Percentiles rank a stretch among this genome's conserved stretches.
Evolutionary conservation across 2,329 filamentous ascomycete species (phyloP).

Genomic region (Aspergillus fructus): DNA sequence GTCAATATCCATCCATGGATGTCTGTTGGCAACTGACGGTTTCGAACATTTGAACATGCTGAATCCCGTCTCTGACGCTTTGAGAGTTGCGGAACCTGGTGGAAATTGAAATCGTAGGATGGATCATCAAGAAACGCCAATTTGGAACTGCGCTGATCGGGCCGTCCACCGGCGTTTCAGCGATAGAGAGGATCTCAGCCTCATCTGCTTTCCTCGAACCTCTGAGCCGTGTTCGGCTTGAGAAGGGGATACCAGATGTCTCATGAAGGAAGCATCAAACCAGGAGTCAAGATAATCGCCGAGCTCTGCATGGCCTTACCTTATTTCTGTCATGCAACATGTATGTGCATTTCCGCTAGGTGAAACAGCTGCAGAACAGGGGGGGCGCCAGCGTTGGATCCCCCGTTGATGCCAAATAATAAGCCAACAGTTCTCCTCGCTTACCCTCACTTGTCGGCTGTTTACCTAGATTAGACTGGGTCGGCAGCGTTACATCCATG

Average conservation of each 20-base stretch:
- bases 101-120: neutral
- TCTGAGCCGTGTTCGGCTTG: neutral
- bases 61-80: neutral
- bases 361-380: too few relatives aligned
- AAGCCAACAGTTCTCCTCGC: neutral
- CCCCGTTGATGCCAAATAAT: neutral
- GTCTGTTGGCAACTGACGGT: neutral
- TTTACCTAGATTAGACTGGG: constrained; percentile 3
- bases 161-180: neutral
- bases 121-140: neutral
- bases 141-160: neutral
- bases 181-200: neutral
- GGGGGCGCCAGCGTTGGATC: too few relatives aligned
- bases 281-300: neutral
- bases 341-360: too few relatives aligned
- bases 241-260: neutral
- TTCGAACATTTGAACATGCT: neutral
- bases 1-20: neutral
- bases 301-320: too few relatives aligned
- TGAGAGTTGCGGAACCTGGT: neutral
- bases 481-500: neutral
- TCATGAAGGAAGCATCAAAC: neutral
- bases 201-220: neutral
- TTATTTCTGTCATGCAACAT: too few relatives aligned
- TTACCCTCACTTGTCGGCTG: neutral